A percentile compares a stretch with the other conserved stretches of the same genome.
phyloP scores from a whole-genome alignment of 768 basidiomycete genomes.

The Suillus cothurnatus region DNA sequence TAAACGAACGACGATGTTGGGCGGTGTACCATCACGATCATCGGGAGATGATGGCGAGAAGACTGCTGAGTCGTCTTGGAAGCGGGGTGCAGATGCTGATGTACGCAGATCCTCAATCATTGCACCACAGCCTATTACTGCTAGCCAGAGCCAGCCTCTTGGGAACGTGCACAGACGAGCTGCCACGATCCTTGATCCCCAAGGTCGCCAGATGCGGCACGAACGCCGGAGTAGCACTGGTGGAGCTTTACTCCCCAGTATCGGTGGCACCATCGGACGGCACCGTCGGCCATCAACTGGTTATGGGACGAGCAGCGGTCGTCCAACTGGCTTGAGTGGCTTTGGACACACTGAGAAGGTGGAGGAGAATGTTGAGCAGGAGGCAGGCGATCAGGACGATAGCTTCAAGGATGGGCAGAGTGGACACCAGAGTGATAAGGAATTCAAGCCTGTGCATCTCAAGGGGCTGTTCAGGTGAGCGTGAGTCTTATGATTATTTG shows the following conservation, averaged over 20 bases:
- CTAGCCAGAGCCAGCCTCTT: slow-evolving; percentile 58
- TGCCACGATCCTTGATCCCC: slow-evolving; percentile 75
- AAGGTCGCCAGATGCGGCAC: slow-evolving; percentile 62
- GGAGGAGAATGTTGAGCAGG: slow-evolving; percentile 48
- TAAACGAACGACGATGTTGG: slow-evolving; percentile 56
- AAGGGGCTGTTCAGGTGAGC: slow-evolving; percentile 93
- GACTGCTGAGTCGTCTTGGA: slow-evolving; percentile 16
- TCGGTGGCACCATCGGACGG: slow-evolving; percentile 64
- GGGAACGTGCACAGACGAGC: slow-evolving; percentile 69
- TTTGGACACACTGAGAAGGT: slow-evolving; percentile 56
- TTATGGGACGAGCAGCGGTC: slow-evolving; percentile 38
- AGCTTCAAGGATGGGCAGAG: slow-evolving; percentile 52
- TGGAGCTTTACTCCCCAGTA: slow-evolving; percentile 50
- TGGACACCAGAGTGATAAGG: slow-evolving; percentile 58
- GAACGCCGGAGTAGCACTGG: slow-evolving; percentile 80
- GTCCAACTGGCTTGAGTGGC: slow-evolving; percentile 41
- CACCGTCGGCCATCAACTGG: slow-evolving; percentile 75
- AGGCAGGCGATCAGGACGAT: slow-evolving; percentile 41
- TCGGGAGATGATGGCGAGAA: slow-evolving; percentile 42
- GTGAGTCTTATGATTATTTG: slow-evolving; percentile 8
- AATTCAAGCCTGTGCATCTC: slow-evolving; percentile 92
- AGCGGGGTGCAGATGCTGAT: slow-evolving; percentile 22
- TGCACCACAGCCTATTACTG: slow-evolving; percentile 35
- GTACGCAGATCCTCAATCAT: slow-evolving; percentile 23
- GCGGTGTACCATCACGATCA: slow-evolving; percentile 39